Conservation (phyloP, 768 basidiomycete species). For the Termitomyces titanicus region DNA sequence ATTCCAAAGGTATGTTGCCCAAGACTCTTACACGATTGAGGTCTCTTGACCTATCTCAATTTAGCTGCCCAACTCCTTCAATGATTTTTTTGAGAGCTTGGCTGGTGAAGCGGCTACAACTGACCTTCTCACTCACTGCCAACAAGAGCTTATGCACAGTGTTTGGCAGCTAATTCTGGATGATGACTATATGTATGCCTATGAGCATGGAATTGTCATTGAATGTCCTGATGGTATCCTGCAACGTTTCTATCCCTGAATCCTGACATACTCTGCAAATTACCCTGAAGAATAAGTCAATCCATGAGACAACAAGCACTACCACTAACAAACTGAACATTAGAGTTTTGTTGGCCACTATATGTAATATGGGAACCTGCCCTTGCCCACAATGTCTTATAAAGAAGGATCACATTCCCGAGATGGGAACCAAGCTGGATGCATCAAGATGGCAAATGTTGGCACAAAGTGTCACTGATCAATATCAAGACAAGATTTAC, state of each 20-base stretch:
- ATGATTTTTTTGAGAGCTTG: constrained; percentile 16
- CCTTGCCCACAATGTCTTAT: constrained; percentile 26
- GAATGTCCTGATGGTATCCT: constrained; percentile 24
- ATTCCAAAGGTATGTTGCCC: constrained; percentile 28
- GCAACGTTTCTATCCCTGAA: constrained; percentile 22
- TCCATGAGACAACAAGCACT: background rate
- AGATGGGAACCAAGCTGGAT: constrained; percentile 20
- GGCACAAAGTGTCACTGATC: background rate
- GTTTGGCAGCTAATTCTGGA: constrained; percentile 23
- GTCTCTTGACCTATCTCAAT: background rate
- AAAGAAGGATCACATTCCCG: constrained; percentile 14
- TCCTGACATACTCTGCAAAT: constrained; percentile 29
- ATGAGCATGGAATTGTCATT: constrained; percentile 26
- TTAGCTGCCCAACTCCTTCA: constrained; percentile 23
- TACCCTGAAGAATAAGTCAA: constrained; percentile 30
- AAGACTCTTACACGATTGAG: background rate
- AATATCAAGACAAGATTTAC: background rate
- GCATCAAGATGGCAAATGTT: background rate
- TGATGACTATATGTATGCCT: constrained; percentile 23
- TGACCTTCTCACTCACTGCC: constrained; percentile 26
- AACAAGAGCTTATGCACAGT: constrained; percentile 31
- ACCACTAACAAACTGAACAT: no score
- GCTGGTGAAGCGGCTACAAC: constrained; percentile 4
- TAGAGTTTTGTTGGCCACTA: constrained; percentile 18
- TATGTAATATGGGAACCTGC: constrained; percentile 20